phyloP scores from a whole-genome alignment of 176 grass and related monocot genomes.

The Rhynchospora pubera region DNA sequence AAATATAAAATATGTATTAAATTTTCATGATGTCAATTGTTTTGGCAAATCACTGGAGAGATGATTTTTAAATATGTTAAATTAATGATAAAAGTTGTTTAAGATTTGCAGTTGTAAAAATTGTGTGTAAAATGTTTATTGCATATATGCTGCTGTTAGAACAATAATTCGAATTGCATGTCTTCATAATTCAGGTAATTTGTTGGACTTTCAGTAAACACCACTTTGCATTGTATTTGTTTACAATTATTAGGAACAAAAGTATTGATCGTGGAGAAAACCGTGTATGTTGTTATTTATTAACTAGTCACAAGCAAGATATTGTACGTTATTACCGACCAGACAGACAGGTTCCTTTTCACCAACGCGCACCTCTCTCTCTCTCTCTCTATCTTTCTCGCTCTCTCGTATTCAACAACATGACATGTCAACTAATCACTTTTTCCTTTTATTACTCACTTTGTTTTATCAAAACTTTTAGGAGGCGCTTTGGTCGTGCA shows the following conservation, averaged over 20 bases:
- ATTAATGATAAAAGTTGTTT: background rate
- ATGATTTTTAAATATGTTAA: background rate
- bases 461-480: slow-evolving; percentile 16
- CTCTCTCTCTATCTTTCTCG: slow-evolving; percentile 8
- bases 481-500: too few relatives aligned
- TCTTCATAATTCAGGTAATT: background rate
- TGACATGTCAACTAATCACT: slow-evolving; percentile 32
- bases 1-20: background rate
- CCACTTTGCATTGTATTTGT: background rate
- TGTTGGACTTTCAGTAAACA: background rate
- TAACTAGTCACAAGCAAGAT: slow-evolving; percentile 23
- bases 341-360: slow-evolving; percentile 20
- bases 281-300: slow-evolving; percentile 19
- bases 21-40: too few relatives aligned
- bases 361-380: slow-evolving; percentile 10
- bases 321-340: slow-evolving; percentile 24
- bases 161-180: background rate
- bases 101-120: background rate
- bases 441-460: slow-evolving; percentile 8
- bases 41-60: background rate
- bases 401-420: slow-evolving; percentile 19
- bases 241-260: background rate
- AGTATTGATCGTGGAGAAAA: background rate
- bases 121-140: background rate
- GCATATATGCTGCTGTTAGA: background rate